Conservation (phyloP, 306 rosid genomes). For the Albizia julibrissin region DNA sequence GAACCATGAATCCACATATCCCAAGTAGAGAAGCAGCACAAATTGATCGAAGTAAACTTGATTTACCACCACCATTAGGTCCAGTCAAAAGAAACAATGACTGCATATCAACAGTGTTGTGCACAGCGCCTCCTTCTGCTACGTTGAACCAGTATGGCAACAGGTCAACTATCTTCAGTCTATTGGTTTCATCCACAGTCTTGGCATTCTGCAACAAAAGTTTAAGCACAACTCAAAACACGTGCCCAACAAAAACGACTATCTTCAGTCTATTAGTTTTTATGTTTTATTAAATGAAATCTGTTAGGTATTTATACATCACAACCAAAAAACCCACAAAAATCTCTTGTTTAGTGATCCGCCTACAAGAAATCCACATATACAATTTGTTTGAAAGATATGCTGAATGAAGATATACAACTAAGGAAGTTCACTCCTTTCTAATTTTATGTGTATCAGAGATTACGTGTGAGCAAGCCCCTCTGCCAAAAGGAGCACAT, state of each 20-base stretch:
- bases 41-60: constrained; percentile 88
- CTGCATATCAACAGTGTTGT: constrained; percentile 82
- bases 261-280: neutral
- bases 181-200: constrained; percentile 37
- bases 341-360: neutral
- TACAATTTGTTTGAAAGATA: neutral
- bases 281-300: neutral
- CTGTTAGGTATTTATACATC: neutral
- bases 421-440: neutral
- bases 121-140: constrained; percentile 81
- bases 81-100: constrained; percentile 92
- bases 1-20: constrained; percentile 90
- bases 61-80: constrained; percentile 98
- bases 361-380: neutral
- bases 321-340: constrained; percentile 4
- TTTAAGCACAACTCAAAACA: constrained; percentile 19
- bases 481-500: neutral
- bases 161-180: constrained; percentile 77
- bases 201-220: constrained; percentile 54
- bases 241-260: constrained; percentile 11
- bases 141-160: constrained; percentile 89
- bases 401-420: neutral
- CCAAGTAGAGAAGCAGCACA: constrained; percentile 96
- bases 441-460: neutral
- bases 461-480: neutral